Percentiles rank a stretch among this genome's conserved stretches.
Evolutionary conservation across 2,329 filamentous ascomycete genomes (phyloP).

Genomic region (Penicillium sp.): DNA sequence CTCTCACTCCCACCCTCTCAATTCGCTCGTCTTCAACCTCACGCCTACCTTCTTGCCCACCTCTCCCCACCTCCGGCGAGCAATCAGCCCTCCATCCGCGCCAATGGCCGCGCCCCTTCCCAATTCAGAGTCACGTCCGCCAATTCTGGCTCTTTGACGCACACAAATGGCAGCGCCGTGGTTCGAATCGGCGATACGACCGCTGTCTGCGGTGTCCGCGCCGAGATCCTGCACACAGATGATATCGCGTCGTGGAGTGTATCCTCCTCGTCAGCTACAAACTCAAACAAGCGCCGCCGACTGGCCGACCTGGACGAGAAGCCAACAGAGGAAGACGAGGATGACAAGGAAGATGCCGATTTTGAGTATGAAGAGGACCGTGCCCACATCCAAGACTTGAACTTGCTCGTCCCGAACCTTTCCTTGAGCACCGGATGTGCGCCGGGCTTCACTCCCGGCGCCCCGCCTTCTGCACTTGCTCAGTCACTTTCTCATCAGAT

Average conservation of each 20-base stretch:
- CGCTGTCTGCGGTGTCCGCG: conserved; percentile 89
- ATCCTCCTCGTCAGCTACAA: conserved; percentile 32
- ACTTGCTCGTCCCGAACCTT: conserved; percentile 87
- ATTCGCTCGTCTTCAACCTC: conserved; percentile 86
- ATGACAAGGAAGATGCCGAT: conserved; percentile 33
- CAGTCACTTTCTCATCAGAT: conserved; percentile 83
- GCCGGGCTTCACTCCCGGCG: conserved; percentile 79
- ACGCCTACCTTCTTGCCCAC: conserved; percentile 85
- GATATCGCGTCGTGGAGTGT: conserved; percentile 63
- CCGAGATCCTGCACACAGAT: conserved; percentile 73
- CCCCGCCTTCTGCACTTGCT: conserved; percentile 73
- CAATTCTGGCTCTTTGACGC: conserved; percentile 79
- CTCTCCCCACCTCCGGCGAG: conserved; percentile 60
- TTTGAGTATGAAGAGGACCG: conserved; percentile 48
- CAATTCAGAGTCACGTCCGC: conserved; percentile 71
- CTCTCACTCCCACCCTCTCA: conserved; percentile 61
- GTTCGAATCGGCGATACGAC: conserved; percentile 87
- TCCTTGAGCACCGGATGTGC: conserved; percentile 89
- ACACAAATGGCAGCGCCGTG: conserved; percentile 86
- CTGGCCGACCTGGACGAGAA: conserved; percentile 23
- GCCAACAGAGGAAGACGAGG: conserved; percentile 11
- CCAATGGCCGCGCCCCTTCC: conserved; percentile 73
- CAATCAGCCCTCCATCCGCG: conserved; percentile 61
- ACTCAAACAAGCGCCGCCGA: conserved; percentile 32
- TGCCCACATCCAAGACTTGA: conserved; percentile 49